phyloP scores from a whole-genome alignment of 306 rosid genomes.

The Amphicarpaea edgeworthii region DNA sequence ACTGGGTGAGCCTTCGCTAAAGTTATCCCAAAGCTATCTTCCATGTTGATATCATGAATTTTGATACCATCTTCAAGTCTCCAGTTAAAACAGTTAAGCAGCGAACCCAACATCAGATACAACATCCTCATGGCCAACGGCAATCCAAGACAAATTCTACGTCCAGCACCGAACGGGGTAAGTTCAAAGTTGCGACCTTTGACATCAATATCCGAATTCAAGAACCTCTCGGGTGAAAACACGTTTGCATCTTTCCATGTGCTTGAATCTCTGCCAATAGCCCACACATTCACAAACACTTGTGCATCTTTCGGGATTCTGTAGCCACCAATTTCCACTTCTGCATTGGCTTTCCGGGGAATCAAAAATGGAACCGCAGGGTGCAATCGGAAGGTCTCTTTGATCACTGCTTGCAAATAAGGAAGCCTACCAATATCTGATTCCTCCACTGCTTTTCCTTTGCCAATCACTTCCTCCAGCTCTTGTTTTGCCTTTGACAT shows the following conservation, averaged over 20 bases:
- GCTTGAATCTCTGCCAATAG: conserved; percentile 22
- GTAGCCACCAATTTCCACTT: conserved; percentile 47
- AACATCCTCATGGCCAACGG: conserved; percentile 50
- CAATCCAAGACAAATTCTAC: conserved; percentile 47
- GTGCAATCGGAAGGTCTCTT: conserved; percentile 56
- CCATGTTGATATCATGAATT: conserved; percentile 35
- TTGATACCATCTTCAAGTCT: conserved; percentile 46
- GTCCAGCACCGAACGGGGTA: conserved; percentile 51
- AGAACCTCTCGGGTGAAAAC: conserved; percentile 59
- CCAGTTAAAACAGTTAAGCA: conserved; percentile 58
- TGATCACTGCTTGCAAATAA: conserved; percentile 55
- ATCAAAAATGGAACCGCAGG: conserved; percentile 46
- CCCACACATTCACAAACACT: conserved; percentile 55
- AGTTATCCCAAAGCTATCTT: conserved; percentile 52
- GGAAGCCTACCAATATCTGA: conserved; percentile 52
- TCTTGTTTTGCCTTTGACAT: conserved; percentile 52
- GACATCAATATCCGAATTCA: conserved; percentile 41
- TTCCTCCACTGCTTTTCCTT: conserved; percentile 55
- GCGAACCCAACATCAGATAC: conserved; percentile 50
- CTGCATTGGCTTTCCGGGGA: conserved; percentile 51
- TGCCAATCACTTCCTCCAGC: conserved; percentile 51
- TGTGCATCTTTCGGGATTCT: conserved; percentile 52
- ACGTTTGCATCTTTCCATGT: conserved; percentile 47
- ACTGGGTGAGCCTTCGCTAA: conserved; percentile 46
- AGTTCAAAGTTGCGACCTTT: conserved; percentile 50